phyloP scores from a whole-genome alignment of 441 rosid species.

The Aquilaria agallochum region DNA sequence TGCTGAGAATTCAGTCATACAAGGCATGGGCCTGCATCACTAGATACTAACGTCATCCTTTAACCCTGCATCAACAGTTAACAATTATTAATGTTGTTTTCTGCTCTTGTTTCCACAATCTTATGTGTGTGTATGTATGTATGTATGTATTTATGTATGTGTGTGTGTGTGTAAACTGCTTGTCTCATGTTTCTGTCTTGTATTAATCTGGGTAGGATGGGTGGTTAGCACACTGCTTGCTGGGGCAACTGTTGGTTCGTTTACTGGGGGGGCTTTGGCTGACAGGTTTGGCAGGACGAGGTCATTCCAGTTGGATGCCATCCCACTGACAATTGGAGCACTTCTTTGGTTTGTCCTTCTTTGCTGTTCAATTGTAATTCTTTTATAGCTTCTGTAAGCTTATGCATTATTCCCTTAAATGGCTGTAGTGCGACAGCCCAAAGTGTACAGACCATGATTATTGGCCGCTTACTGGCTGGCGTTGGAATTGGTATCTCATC shows the following conservation, averaged over 20 bases:
- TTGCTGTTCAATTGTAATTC: constrained; percentile 6
- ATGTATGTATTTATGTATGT: background rate
- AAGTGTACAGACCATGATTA: constrained; percentile 85
- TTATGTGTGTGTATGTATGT: background rate
- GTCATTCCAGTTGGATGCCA: constrained; percentile 91
- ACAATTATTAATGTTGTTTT: no score
- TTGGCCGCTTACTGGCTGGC: constrained; percentile 96
- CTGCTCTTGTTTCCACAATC: background rate
- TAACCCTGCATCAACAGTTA: no score
- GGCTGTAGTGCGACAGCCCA: constrained; percentile 78
- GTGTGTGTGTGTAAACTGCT: background rate
- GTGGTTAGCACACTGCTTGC: constrained; percentile 94
- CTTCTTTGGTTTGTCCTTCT: constrained; percentile 57
- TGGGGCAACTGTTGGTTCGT: constrained; percentile 93
- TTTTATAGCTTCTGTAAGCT: constrained; percentile 10
- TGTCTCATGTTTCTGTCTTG: constrained; percentile 14
- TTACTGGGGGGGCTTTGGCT: constrained; percentile 93
- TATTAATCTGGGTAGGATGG: constrained; percentile 68
- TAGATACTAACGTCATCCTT: background rate
- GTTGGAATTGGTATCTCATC: constrained; percentile 97
- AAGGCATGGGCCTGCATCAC: constrained; percentile 53
- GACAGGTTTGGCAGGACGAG: constrained; percentile 93
- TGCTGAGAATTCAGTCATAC: constrained; percentile 74
- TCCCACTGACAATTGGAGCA: constrained; percentile 87
- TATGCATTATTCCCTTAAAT: constrained; percentile 17